Conservation (phyloP, 1,139 yeast genomes). For the Arxiozyma telluris region DNA sequence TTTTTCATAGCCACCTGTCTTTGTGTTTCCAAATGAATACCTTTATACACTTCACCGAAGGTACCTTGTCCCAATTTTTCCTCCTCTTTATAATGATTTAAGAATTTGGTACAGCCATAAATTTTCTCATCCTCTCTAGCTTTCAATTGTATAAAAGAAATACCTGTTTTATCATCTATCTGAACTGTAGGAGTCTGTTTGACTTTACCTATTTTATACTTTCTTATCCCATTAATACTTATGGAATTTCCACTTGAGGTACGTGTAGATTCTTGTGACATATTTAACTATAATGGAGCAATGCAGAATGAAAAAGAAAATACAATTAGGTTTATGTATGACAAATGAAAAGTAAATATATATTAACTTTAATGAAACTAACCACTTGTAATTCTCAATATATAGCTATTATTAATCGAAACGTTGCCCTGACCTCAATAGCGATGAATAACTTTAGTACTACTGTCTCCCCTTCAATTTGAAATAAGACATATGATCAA, state of each 20-base stretch:
- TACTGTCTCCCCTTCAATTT: too few species aligned
- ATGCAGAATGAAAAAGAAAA: background rate
- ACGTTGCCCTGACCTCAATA: background rate
- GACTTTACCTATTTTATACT: constrained; percentile 30
- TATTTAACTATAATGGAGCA: background rate
- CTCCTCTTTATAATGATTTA: constrained; percentile 42
- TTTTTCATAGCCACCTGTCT: constrained; percentile 78
- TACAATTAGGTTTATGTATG: background rate
- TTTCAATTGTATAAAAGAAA: constrained; percentile 22
- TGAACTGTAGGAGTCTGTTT: constrained; percentile 28
- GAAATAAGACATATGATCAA: background rate
- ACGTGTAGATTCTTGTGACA: background rate
- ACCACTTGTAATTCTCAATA: background rate
- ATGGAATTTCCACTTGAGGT: background rate
- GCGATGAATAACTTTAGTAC: background rate
- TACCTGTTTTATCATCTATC: constrained; percentile 21
- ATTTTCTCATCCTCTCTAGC: constrained; percentile 22
- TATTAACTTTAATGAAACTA: background rate
- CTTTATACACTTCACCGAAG: constrained; percentile 78
- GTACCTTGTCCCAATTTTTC: constrained; percentile 90
- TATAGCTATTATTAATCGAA: too few species aligned
- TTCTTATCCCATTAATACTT: constrained; percentile 5
- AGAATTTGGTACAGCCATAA: constrained; percentile 28
- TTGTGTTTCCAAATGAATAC: constrained; percentile 41
- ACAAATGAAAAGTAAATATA: background rate